These are phyloP conservation scores for Agrocybe chaxingu DNA, from an alignment of 768 basidiomycete species.

Conservation along the genomic window DNA sequence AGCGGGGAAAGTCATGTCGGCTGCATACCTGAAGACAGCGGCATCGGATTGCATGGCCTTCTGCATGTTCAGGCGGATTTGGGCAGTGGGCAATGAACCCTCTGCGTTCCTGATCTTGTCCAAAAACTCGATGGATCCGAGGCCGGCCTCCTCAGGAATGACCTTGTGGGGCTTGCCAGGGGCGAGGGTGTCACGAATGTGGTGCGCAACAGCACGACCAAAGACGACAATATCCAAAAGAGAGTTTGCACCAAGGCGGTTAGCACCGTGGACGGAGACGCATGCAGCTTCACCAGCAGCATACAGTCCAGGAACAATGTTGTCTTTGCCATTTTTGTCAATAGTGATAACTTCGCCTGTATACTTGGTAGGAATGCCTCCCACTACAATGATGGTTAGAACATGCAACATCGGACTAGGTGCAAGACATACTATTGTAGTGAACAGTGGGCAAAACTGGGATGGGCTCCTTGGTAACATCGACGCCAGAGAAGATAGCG, in stretches of 20 bases:
- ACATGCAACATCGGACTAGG: background rate
- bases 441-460: conserved; percentile 98
- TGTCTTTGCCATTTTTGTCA: conserved; percentile 87
- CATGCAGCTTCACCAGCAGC: conserved; percentile 99
- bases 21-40: conserved; percentile 82
- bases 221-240: conserved; percentile 98
- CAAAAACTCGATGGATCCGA: conserved; percentile 79
- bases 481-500: conserved; percentile 97
- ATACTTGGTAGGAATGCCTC: conserved; percentile 98
- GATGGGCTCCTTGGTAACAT: conserved; percentile 99
- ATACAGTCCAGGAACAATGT: conserved; percentile 93
- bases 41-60: conserved; percentile 99
- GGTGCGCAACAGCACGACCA: conserved; percentile 98
- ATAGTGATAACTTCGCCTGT: conserved; percentile 94
- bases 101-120: conserved; percentile 84
- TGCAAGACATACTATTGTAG: conserved; percentile 81
- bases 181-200: conserved; percentile 87
- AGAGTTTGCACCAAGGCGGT: conserved; percentile 99
- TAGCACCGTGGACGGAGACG: conserved; percentile 98
- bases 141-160: conserved; percentile 83
- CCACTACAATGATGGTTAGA: conserved; percentile 56
- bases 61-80: conserved; percentile 94
- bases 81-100: conserved; percentile 82
- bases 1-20: conserved; percentile 6
- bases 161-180: conserved; percentile 90